Evolutionary conservation across 2,329 filamentous ascomycete genomes (phyloP).

Genomic region (Fusarium sarcochroum): DNA sequence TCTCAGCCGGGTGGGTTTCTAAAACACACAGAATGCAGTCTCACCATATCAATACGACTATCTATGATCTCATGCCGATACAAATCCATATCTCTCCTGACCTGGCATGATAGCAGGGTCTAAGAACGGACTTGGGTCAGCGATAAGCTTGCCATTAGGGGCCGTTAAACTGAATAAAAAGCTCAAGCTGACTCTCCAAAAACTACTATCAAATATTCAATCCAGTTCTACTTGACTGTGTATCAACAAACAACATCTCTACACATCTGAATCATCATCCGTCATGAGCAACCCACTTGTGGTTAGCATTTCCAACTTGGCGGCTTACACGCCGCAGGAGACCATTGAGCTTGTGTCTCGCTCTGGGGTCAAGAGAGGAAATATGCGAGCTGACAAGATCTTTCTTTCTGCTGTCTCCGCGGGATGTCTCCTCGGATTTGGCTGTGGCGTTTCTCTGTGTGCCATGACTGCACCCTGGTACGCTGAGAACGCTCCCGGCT

Average conservation of each 20-base stretch:
- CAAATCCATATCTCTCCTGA: constrained; percentile 16
- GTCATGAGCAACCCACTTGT: constrained; percentile 39
- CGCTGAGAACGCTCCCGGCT: constrained; percentile 41
- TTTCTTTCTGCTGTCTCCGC: constrained; percentile 42
- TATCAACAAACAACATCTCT: not conserved
- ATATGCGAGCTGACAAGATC: constrained; percentile 40
- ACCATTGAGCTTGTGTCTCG: constrained; percentile 43
- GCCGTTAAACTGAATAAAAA: not conserved
- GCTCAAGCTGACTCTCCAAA: rapidly evolving
- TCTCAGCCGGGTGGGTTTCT: not conserved
- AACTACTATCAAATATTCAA: rapidly evolving
- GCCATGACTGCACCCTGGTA: constrained; percentile 45
- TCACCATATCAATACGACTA: not conserved
- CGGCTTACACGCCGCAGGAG: constrained; percentile 42
- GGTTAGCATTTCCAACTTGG: constrained; percentile 36
- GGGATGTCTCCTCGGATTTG: constrained; percentile 43
- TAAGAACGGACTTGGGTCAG: constrained; percentile 2
- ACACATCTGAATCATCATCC: too few relatives aligned
- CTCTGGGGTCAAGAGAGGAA: constrained; percentile 36
- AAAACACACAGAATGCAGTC: not conserved
- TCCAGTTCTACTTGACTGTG: not conserved
- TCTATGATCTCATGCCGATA: constrained; percentile 5
- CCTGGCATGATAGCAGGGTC: not conserved
- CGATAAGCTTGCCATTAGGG: not conserved
- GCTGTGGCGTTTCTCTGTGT: constrained; percentile 41